Evolutionary conservation across 352 stramenopile species (phyloP).

Genomic region (Globisporangium splendens): DNA sequence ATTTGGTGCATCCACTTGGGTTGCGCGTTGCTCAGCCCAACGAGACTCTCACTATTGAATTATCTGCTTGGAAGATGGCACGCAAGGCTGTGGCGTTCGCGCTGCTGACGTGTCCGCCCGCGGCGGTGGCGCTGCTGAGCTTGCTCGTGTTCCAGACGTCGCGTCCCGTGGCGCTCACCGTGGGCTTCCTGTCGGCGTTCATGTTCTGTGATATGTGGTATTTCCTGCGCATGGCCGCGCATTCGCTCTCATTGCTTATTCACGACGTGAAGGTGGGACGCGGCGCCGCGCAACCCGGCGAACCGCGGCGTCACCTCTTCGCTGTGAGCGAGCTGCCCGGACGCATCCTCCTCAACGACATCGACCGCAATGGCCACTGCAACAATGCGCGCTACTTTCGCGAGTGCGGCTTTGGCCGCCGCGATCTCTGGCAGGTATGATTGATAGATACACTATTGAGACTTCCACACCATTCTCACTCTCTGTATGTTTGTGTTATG

Average conservation of each 20-base stretch:
- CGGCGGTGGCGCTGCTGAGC: slow-evolving; percentile 26
- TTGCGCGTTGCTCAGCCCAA: neutral
- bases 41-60: neutral
- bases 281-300: slow-evolving; percentile 5
- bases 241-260: slow-evolving; percentile 22
- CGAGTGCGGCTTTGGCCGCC: slow-evolving; percentile 78
- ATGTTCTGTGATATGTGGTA: slow-evolving; percentile 78
- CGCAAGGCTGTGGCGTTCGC: slow-evolving; percentile 46
- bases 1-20: neutral
- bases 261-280: slow-evolving; percentile 4
- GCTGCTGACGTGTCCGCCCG: slow-evolving; percentile 41
- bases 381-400: slow-evolving; percentile 84
- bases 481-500: neutral
- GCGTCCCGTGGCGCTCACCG: slow-evolving; percentile 18
- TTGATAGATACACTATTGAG: too few species aligned
- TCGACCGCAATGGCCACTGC: slow-evolving; percentile 84
- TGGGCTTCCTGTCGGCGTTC: slow-evolving; percentile 52
- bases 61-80: slow-evolving; percentile 5
- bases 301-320: slow-evolving; percentile 42
- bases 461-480: too few species aligned
- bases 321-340: slow-evolving; percentile 40
- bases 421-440: slow-evolving; percentile 79
- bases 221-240: slow-evolving; percentile 54
- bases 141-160: slow-evolving; percentile 23
- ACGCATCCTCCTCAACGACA: slow-evolving; percentile 53